Base-by-base conservation (phyloP, 164 flowering plant species). In the Magnolia officinalis region DNA sequence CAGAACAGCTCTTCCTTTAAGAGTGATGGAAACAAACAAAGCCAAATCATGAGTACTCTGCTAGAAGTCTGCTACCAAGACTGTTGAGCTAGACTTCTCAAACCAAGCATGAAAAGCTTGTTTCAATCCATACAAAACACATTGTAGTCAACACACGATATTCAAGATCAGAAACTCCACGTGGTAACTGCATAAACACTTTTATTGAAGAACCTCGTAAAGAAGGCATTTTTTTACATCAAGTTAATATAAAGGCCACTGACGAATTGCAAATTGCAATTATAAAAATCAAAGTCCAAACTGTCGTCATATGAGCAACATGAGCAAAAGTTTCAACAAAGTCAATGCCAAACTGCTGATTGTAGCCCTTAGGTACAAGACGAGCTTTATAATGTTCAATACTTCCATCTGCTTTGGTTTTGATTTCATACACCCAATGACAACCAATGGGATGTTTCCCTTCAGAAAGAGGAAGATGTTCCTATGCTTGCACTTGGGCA, bases 191-290 rank as follows among this genome's bases (percentile, higher is more conserved):
- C 72, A 70, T 31, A 37, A 10, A 37, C 13, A 70, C 21, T 70
- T 70, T 9, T n/a, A n/a, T 20, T 10, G 13, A 9, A 70, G 6
- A 70, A 45, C n/a, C 13, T 51, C 20, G 1, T 70, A 45, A 9
- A 70, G 31, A 37, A 70, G 24, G n/a, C 52, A 70, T 70, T 70
- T 70, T 70, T 37, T 37, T 8, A 70, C 72, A 70, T 70, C 72
- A 9, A 70, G 16, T 19, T 70, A 51, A 29, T 2, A 70, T 45
- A 70, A 14, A 31, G 49, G 49, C 50, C 72, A 70, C 2, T 70
- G 10, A 9, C 20, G 19, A 1, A 18, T 20, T 11, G 58, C 24
- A 29, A 1, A 18, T 20, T 11, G 58, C 24, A 29, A 18, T 51
- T 11, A 70, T 3, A 2, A 49, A 13, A 13, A 70, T 20, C 16